A percentile compares a stretch with the other conserved stretches of the same genome.
phyloP scores from a whole-genome alignment of 106 monocot species.

The Gastrodia elata region DNA sequence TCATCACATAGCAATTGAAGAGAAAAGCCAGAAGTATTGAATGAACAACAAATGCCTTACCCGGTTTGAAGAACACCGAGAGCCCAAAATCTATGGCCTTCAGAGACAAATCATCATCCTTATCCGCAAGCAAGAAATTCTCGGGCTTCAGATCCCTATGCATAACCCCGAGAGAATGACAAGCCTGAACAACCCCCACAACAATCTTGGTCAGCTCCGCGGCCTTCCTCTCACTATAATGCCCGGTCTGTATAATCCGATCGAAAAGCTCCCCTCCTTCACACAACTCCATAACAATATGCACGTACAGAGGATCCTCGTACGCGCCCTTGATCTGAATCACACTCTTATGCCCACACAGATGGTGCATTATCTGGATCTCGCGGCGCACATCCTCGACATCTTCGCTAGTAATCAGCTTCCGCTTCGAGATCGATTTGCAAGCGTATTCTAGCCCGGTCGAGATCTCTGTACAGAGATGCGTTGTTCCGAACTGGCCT shows the following conservation, averaged over 20 bases:
- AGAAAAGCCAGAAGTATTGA: not conserved
- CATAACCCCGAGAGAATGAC: slow-evolving; percentile 59
- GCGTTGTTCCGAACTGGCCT: slow-evolving; percentile 60
- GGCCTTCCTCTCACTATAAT: slow-evolving; percentile 60
- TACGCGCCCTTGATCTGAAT: slow-evolving; percentile 53
- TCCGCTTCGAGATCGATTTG: slow-evolving; percentile 65
- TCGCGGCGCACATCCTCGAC: slow-evolving; percentile 60
- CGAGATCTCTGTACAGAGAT: slow-evolving; percentile 45
- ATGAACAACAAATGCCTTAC: slow-evolving; percentile 9
- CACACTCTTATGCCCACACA: slow-evolving; percentile 44
- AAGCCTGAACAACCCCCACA: slow-evolving; percentile 49
- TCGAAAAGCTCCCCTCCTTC: slow-evolving; percentile 63
- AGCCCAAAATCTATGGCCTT: slow-evolving; percentile 67
- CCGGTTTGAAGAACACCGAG: slow-evolving; percentile 61
- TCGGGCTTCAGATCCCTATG: slow-evolving; percentile 72
- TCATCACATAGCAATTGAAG: too few relatives aligned
- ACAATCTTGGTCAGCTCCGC: slow-evolving; percentile 46
- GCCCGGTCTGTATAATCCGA: slow-evolving; percentile 55
- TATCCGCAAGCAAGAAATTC: slow-evolving; percentile 49
- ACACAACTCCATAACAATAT: slow-evolving; percentile 66
- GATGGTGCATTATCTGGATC: slow-evolving; percentile 78
- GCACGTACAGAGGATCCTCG: slow-evolving; percentile 45
- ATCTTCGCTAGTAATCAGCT: slow-evolving; percentile 51
- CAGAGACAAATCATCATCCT: slow-evolving; percentile 41
- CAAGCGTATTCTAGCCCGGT: slow-evolving; percentile 54